Conservation (phyloP, 768 basidiomycete genomes). For the Mycena vitilis region DNA sequence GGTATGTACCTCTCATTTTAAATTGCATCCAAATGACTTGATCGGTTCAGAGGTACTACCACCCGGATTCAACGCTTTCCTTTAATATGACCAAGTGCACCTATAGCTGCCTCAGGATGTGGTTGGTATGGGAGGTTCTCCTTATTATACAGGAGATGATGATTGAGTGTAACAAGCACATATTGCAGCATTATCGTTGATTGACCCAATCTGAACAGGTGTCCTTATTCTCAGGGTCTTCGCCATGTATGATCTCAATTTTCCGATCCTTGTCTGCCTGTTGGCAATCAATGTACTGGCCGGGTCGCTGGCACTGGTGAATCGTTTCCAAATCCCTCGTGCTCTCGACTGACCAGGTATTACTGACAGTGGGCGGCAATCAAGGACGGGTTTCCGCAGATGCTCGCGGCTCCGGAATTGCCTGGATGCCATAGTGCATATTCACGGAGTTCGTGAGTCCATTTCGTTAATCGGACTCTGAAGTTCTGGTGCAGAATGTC, state of each 20-base stretch:
- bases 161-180: slow-evolving; percentile 14
- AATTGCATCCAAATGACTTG: no score
- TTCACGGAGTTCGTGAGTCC: slow-evolving; percentile 16
- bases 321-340: background rate
- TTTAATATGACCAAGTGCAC: background rate
- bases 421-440: slow-evolving; percentile 23
- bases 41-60: slow-evolving; percentile 1
- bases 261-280: slow-evolving; percentile 16
- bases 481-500: no score
- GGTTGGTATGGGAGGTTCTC: slow-evolving; percentile 12
- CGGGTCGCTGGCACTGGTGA: slow-evolving; percentile 22
- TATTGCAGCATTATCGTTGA: background rate
- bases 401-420: slow-evolving; percentile 22
- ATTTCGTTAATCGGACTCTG: background rate
- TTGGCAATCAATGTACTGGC: background rate
- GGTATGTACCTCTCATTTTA: background rate
- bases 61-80: background rate
- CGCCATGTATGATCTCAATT: slow-evolving; percentile 29
- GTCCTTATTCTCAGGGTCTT: slow-evolving; percentile 21
- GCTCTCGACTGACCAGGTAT: background rate
- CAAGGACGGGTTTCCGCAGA: slow-evolving; percentile 18
- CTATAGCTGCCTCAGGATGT: slow-evolving; percentile 23
- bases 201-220: background rate
- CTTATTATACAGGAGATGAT: slow-evolving; percentile 26
- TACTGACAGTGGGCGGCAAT: slow-evolving; percentile 20